Evolutionary conservation across 495 filamentous ascomycete species (phyloP).

Genomic region (Margaritispora aquatica): DNA sequence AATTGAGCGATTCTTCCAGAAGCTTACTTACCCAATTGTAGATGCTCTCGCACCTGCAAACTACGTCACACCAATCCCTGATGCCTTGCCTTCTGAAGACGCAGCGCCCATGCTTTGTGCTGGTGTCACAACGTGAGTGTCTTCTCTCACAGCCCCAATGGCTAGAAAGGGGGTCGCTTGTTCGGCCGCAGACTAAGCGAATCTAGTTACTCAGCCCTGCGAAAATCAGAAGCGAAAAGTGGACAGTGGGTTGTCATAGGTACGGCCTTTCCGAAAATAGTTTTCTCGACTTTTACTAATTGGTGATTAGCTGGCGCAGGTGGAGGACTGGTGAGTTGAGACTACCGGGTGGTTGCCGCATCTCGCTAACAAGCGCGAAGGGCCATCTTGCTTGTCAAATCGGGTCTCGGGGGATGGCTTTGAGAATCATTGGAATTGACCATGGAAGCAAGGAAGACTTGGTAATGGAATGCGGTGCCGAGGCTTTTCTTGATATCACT

Average conservation of each 20-base stretch:
- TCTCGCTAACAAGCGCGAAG: slow-evolving; percentile 5
- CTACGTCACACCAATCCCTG: slow-evolving; percentile 67
- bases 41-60: slow-evolving; percentile 54
- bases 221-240: slow-evolving; percentile 48
- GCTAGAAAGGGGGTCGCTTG: slow-evolving; percentile 3
- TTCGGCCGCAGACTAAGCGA: slow-evolving; percentile 21
- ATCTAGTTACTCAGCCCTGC: slow-evolving; percentile 44
- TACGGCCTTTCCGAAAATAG: slow-evolving; percentile 9
- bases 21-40: neutral
- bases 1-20: neutral
- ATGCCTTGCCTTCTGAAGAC: slow-evolving; percentile 45
- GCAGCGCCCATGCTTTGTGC: slow-evolving; percentile 63
- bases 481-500: slow-evolving; percentile 64
- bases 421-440: slow-evolving; percentile 66
- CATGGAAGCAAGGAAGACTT: slow-evolving; percentile 54
- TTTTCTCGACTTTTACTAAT: neutral
- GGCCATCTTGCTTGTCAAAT: slow-evolving; percentile 61
- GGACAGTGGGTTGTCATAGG: slow-evolving; percentile 60
- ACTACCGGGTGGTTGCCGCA: neutral
- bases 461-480: slow-evolving; percentile 55
- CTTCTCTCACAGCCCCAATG: neutral
- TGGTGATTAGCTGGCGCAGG: slow-evolving; percentile 48
- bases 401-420: slow-evolving; percentile 52
- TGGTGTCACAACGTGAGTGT: slow-evolving; percentile 41
- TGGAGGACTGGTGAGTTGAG: slow-evolving; percentile 45